These are phyloP conservation scores for Astragalus glycyphyllos DNA, from an alignment of 306 rosid genomes.

Conservation along the genomic window DNA sequence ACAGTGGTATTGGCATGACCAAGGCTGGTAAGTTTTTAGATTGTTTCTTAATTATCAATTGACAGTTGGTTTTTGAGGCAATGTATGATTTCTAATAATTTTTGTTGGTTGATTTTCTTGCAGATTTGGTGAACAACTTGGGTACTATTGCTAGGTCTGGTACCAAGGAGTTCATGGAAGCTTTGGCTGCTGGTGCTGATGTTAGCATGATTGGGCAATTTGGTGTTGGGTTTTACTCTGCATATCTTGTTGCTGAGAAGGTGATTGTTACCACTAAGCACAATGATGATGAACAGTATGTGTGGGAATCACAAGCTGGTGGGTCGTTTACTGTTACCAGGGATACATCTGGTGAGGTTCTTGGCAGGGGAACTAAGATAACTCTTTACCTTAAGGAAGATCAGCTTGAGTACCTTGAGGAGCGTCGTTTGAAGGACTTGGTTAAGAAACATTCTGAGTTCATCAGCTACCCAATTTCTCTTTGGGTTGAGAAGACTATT, in stretches of 20 bases:
- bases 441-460: slow-evolving; percentile 91
- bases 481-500: slow-evolving; percentile 85
- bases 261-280: slow-evolving; percentile 80
- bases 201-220: slow-evolving; percentile 96
- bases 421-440: slow-evolving; percentile 82
- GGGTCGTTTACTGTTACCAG: slow-evolving; percentile 88
- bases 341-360: slow-evolving; percentile 69
- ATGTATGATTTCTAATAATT: background rate
- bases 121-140: slow-evolving; percentile 91
- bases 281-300: slow-evolving; percentile 87
- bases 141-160: slow-evolving; percentile 94
- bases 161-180: slow-evolving; percentile 95
- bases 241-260: slow-evolving; percentile 88
- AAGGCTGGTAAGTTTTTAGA: slow-evolving; percentile 69
- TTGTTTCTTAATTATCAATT: background rate
- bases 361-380: slow-evolving; percentile 87
- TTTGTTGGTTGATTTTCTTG: background rate
- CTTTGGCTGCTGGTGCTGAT: slow-evolving; percentile 91
- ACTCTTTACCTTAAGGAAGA: slow-evolving; percentile 77
- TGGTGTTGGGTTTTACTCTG: slow-evolving; percentile 91
- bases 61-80: background rate
- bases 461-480: slow-evolving; percentile 88
- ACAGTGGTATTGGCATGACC: slow-evolving; percentile 95
- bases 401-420: slow-evolving; percentile 90
- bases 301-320: slow-evolving; percentile 94